A percentile compares a stretch with the other conserved stretches of the same genome.
These are phyloP conservation scores for Mucor irregularis DNA, from an alignment of 371 early-diverging fungal species.

Conservation along the genomic window DNA sequence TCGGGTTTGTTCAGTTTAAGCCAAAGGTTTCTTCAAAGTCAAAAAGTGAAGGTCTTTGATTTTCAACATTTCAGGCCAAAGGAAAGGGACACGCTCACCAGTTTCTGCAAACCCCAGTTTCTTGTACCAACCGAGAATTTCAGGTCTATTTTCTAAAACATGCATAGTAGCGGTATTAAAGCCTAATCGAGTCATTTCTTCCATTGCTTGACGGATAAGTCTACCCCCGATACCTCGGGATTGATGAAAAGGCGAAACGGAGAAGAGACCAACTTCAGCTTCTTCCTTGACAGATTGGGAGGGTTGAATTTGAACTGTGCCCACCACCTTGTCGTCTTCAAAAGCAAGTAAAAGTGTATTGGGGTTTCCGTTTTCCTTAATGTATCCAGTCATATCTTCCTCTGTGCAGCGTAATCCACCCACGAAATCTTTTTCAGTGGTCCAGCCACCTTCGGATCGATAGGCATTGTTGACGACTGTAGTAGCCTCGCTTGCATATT, in stretches of 20 bases:
- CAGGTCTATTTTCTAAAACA: constrained; percentile 51
- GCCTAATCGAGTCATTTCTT: constrained; percentile 34
- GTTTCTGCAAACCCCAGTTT: constrained; percentile 55
- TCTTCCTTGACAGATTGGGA: constrained; percentile 2
- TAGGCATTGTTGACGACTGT: constrained; percentile 22
- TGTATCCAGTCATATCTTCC: constrained; percentile 25
- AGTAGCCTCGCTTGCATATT: constrained; percentile 1
- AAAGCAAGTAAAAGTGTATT: constrained; percentile 34
- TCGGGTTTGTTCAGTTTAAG: no score
- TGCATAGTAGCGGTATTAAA: constrained; percentile 42
- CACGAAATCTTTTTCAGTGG: constrained; percentile 39
- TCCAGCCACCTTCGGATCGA: constrained; percentile 42
- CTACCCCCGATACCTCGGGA: constrained; percentile 58
- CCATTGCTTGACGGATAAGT: constrained; percentile 46
- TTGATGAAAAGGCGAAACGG: constrained; percentile 51
- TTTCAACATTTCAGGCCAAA: constrained; percentile 36
- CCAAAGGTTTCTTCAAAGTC: constrained; percentile 32
- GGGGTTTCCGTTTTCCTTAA: constrained; percentile 25
- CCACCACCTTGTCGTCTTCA: constrained; percentile 30
- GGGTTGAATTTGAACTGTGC: constrained; percentile 42
- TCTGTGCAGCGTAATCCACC: constrained; percentile 30
- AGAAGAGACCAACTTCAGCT: constrained; percentile 51
- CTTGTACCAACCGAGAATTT: constrained; percentile 53
- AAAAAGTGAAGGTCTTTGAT: constrained; percentile 28
- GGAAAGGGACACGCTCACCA: constrained; percentile 49